A percentile compares a stretch with the other conserved stretches of the same genome.
phyloP scores from a whole-genome alignment of 495 filamentous ascomycete genomes.

The Penicillium subrubescens region DNA sequence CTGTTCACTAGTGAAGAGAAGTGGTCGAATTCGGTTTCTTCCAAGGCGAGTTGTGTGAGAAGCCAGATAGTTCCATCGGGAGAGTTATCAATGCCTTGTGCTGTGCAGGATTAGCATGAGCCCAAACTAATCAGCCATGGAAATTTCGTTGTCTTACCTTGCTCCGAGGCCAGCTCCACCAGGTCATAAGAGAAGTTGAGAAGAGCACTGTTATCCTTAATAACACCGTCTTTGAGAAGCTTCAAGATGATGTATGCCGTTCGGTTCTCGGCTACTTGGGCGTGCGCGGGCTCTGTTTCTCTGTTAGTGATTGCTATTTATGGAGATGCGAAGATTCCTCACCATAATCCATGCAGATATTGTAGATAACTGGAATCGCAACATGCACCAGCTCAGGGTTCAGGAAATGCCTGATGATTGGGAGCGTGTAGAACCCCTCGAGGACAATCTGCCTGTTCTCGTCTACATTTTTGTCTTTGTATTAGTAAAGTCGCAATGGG shows the following conservation, averaged over 20 bases:
- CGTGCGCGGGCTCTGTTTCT: constrained; percentile 51
- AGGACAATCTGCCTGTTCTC: constrained; percentile 71
- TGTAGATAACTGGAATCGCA: constrained; percentile 69
- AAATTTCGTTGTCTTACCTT: constrained; percentile 32
- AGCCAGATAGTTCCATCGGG: constrained; percentile 45
- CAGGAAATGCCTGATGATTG: constrained; percentile 55
- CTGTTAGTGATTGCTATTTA: constrained; percentile 19
- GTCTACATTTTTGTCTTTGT: constrained; percentile 49
- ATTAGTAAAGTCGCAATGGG: background rate
- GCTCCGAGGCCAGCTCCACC: constrained; percentile 43
- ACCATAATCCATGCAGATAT: constrained; percentile 78
- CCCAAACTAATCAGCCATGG: background rate
- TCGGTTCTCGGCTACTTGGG: constrained; percentile 62
- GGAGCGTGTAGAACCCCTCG: constrained; percentile 55
- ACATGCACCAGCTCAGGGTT: constrained; percentile 55
- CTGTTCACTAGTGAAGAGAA: constrained; percentile 39
- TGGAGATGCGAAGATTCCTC: constrained; percentile 3
- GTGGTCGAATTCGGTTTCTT: constrained; percentile 30
- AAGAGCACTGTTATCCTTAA: constrained; percentile 34
- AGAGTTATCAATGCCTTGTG: constrained; percentile 39
- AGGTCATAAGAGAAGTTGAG: constrained; percentile 45
- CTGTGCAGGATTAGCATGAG: constrained; percentile 23
- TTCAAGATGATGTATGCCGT: constrained; percentile 46
- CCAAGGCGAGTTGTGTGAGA: constrained; percentile 35
- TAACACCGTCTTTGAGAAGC: constrained; percentile 37